Evolutionary conservation across 148 eudicot species (phyloP), one percentile per base, ranked within the genome.

Genomic region (Tetragonia tetragonoides): DNA sequence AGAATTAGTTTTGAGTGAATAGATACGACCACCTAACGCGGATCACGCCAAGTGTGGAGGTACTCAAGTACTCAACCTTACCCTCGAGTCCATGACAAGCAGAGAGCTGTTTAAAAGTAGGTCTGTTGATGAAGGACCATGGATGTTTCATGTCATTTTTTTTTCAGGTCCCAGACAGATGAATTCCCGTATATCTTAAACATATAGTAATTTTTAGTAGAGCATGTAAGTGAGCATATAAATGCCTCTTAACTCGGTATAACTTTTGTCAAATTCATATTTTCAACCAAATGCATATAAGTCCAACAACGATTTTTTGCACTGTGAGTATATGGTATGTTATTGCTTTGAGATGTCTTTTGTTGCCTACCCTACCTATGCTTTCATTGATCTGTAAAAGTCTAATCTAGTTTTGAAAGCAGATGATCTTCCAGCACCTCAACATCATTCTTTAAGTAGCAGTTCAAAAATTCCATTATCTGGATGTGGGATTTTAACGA

Each of bases 391-490:
- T 37, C 72, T 67, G 21, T 37, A 8, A 49, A 10, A 66, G 80
- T 53, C 63, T 73, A 20, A 68, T 54, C 10, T 42, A 21, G 40
- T 65, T 57, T 40, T 80, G n/a, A 46, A 75, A 64, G 83, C 86
- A 87, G 90, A 80, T 80, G 77, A 76, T 66, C 73, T 18, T 69
- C 75, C 68, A 57, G 83, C 83, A 44, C 65, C 62, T 37, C 88
- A 76, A 38, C 79, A 81, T 69, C 83, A 86, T 65, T 87, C 97
- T 74, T 73, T 85, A 16, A 77, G 86, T 81, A 88, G 97, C 86
- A 91, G 95, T 85, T 93, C 99, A 83, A 95, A 91, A 83, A 44
- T 87, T 59, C 80, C 97, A 34, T 82, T 95, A 70, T 82, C 73
- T 72, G 89, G 84, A 68, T 77, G 84, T 80, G 88, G 89, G 39